These are phyloP conservation scores for Elaeagnus macrophylla DNA, from an alignment of 306 rosid species.

Conservation along the genomic window DNA sequence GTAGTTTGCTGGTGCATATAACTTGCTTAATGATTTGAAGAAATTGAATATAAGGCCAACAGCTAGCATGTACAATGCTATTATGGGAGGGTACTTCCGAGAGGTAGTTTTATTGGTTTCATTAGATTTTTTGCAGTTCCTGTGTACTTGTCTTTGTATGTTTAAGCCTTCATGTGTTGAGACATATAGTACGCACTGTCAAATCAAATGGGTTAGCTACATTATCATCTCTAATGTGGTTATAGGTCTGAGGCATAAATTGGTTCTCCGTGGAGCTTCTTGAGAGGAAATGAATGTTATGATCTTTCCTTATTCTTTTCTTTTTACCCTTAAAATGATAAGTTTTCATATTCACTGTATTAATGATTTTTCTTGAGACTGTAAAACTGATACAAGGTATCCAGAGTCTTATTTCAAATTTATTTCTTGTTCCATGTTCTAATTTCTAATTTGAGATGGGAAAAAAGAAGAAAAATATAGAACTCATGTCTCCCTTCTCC, in stretches of 20 bases:
- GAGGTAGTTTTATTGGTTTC: slow-evolving; percentile 48
- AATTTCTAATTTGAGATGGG: not conserved
- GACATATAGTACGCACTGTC: no score
- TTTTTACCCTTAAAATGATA: not conserved
- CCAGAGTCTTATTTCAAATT: not conserved
- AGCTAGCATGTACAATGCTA: slow-evolving; percentile 57
- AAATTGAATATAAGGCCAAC: slow-evolving; percentile 42
- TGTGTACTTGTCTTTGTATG: not conserved
- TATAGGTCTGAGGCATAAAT: no score
- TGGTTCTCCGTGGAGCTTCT: not conserved
- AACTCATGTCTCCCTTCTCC: no score
- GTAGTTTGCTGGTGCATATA: slow-evolving; percentile 66
- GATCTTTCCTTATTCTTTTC: not conserved
- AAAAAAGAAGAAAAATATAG: no score
- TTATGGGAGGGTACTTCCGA: slow-evolving; percentile 82
- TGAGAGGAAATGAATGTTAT: not conserved
- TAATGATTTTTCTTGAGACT: not conserved
- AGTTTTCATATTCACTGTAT: not conserved
- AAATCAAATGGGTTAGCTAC: no score
- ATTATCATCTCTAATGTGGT: no score
- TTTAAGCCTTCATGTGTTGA: not conserved
- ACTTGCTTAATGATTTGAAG: slow-evolving; percentile 43
- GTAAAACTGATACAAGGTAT: not conserved
- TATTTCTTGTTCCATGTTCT: not conserved
- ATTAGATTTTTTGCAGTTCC: slow-evolving; percentile 4